phyloP scores from a whole-genome alignment of 305 asterid species.

The Striga hermonthica region DNA sequence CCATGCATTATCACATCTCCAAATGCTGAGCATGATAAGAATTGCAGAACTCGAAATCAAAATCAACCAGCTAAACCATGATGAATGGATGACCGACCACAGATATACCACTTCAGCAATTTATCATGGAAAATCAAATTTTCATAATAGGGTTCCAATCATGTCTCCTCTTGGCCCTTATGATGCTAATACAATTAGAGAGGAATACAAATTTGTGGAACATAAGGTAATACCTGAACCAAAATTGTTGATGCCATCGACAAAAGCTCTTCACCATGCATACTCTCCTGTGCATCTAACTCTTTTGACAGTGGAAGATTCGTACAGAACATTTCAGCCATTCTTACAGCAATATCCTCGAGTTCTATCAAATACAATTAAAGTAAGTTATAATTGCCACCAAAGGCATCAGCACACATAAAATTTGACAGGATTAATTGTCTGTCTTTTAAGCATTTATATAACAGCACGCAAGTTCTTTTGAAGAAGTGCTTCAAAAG shows the following conservation, averaged over 20 bases:
- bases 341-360: constrained; percentile 61
- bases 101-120: constrained; percentile 5
- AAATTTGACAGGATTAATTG: neutral
- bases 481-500: neutral
- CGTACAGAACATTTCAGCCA: constrained; percentile 69
- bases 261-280: constrained; percentile 95
- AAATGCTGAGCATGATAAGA: no score
- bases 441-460: neutral
- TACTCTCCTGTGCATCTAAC: constrained; percentile 81
- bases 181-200: constrained; percentile 23
- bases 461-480: neutral
- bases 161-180: constrained; percentile 15
- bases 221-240: constrained; percentile 73
- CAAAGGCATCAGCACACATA: constrained; percentile 7
- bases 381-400: constrained; percentile 20
- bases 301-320: constrained; percentile 83
- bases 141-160: constrained; percentile 5
- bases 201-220: constrained; percentile 14
- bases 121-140: no score
- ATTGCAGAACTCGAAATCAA: neutral
- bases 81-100: neutral
- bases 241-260: constrained; percentile 76
- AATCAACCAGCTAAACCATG: constrained; percentile 3
- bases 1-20: no score
- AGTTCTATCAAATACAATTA: constrained; percentile 53